Evolutionary conservation across 2,329 filamentous ascomycete species (phyloP).

Genomic region (Pseudogymnoascus sp.): DNA sequence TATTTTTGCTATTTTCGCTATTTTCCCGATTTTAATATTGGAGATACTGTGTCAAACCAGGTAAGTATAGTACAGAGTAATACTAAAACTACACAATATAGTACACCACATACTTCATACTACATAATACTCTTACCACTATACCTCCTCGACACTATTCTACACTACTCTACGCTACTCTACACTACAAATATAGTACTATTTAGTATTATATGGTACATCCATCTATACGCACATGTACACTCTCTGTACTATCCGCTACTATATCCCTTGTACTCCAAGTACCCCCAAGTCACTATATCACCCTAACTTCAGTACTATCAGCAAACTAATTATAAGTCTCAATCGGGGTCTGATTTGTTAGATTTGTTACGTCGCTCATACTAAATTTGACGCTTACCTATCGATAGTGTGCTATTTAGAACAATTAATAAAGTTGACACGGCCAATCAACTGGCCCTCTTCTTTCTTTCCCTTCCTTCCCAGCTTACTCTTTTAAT

Average conservation of each 20-base stretch:
- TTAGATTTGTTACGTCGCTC: background rate
- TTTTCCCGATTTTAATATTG: background rate
- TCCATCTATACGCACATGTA: background rate
- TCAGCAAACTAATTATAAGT: background rate
- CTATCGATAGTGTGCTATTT: background rate
- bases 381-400: slow-evolving; percentile 5
- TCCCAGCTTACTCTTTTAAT: background rate
- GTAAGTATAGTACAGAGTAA: background rate
- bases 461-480: background rate
- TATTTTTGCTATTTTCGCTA: background rate
- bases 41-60: background rate
- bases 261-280: background rate
- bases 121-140: too few relatives aligned
- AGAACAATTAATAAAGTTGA: background rate
- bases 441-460: background rate
- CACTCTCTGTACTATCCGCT: background rate
- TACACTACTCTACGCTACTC: background rate
- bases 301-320: background rate
- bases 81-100: background rate
- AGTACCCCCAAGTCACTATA: background rate
- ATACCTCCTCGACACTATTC: background rate
- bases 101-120: background rate
- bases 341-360: slow-evolving; percentile 3
- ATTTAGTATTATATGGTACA: background rate
- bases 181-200: background rate